A percentile compares a stretch with the other conserved stretches of the same genome.
phyloP scores from a whole-genome alignment of 225 moss, liverwort and hornwort genomes.

The Marchantia polymorpha region DNA sequence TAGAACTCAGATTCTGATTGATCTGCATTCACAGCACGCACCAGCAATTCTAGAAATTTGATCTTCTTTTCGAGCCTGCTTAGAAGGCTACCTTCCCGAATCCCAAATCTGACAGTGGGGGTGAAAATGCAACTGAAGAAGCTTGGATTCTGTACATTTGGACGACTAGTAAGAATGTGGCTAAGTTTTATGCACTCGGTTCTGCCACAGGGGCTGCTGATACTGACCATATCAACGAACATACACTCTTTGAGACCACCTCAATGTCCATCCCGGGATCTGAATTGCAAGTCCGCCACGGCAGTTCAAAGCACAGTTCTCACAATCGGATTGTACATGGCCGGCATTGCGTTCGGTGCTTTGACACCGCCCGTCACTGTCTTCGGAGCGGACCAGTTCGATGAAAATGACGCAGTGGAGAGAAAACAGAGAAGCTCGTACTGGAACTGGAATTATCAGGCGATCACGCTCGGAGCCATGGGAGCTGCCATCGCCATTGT shows the following conservation, averaged over 20 bases:
- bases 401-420: conserved; percentile 60
- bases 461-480: conserved; percentile 63
- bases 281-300: conserved; percentile 54
- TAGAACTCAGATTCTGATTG: too few species aligned
- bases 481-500: conserved; percentile 63
- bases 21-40: too few species aligned
- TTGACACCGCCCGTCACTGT: conserved; percentile 59
- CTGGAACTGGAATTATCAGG: conserved; percentile 76
- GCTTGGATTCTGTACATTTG: background rate
- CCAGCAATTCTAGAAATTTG: too few species aligned
- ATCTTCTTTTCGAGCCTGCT: background rate
- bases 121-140: background rate
- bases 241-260: conserved; percentile 54
- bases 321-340: conserved; percentile 55
- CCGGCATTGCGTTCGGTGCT: conserved; percentile 65
- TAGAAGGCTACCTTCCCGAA: too few species aligned
- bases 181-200: too few species aligned
- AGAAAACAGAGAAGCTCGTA: conserved; percentile 57
- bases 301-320: conserved; percentile 49
- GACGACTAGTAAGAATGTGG: background rate
- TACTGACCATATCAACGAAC: conserved; percentile 59
- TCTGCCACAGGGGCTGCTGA: conserved; percentile 52
- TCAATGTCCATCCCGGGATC: conserved; percentile 57
- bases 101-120: background rate
- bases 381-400: conserved; percentile 87